Base-by-base conservation (phyloP, 2,329 filamentous ascomycete species). In the Epichloe festucae region DNA sequence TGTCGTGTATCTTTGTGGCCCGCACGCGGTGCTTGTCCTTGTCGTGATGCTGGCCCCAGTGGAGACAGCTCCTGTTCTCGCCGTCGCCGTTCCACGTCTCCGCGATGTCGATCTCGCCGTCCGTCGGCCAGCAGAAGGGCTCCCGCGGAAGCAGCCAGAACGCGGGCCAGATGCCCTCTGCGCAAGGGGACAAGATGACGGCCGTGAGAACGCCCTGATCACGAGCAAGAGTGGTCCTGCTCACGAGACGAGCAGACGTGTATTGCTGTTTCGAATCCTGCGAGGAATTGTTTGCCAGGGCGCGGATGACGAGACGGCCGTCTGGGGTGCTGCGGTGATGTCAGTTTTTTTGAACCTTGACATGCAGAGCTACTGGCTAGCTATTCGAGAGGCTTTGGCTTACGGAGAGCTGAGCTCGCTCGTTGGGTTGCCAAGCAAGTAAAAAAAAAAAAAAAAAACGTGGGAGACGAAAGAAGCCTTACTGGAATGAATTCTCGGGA, bases 31-130 rank as follows among this genome's bases (percentile, higher is more conserved):
- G 78, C 63, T 81, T 81, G 53, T 75, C 64, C 50, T 27, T 27
- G 68, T 82, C 78, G 52, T 77, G 53, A 67, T 76, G 57, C 65
- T 74, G 65, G 3, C 78, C 78, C 78, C 78, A 82, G 57, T 82
- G 78, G 47, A 82, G 65, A 58, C 78, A 82, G 0, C 70, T 70
- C 51, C 77, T 73, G 59, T 82, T 82, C 46, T 73, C 67, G 36
- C 63, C 60, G 53, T 79, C 74, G 17, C 73, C 77, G 55, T 81
- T 80, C 78, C 78, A 82, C n/a, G 70, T 74, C 63, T 82, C 78
- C 41, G 77, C 73, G 46, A 82, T 77, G 60, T 82, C 78, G 12
- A 82, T 67, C 60, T 82, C 78, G 51, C 78, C 78, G 54, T 82
- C 78, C 0, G 65, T 70, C 0, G 78, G 78, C 78, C 78, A 82